Evolutionary conservation across 2,329 filamentous ascomycete species (phyloP).

Genomic region (Epichloe sp.): DNA sequence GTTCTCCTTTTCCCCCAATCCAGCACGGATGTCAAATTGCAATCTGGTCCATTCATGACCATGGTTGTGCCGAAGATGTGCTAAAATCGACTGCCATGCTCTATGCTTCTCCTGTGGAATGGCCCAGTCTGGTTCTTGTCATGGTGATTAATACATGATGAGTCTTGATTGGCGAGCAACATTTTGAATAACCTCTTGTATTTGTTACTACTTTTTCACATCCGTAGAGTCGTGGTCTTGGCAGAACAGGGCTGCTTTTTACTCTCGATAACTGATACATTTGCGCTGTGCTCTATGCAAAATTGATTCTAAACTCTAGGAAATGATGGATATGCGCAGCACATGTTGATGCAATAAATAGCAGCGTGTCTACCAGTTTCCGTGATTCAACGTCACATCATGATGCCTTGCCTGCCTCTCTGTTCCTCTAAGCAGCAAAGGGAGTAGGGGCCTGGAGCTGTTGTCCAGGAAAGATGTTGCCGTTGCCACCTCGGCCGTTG

Average conservation of each 20-base stretch:
- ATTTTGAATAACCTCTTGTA: not conserved
- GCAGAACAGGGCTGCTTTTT: not conserved
- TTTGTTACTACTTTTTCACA: not conserved
- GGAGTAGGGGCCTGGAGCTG: too few species aligned
- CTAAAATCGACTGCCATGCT: conserved; percentile 52
- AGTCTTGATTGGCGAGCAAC: conserved; percentile 17
- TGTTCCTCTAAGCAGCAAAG: too few species aligned
- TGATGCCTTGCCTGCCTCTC: too few species aligned
- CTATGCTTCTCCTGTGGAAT: conserved; percentile 13
- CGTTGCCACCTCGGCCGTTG: not conserved
- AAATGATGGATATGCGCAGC: not conserved
- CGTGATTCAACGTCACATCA: too few species aligned
- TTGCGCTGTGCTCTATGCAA: not conserved
- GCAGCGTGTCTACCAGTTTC: not conserved
- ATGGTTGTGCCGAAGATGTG: conserved; percentile 98
- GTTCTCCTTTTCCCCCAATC: not conserved
- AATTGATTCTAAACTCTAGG: not conserved
- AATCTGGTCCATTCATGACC: conserved; percentile 75
- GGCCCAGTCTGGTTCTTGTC: conserved; percentile 5
- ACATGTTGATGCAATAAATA: not conserved
- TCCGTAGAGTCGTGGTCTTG: too few species aligned
- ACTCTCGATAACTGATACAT: not conserved
- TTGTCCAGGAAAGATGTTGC: not conserved
- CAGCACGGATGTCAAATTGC: conserved; percentile 99
- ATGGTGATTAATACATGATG: not conserved